Base-by-base conservation (phyloP, 106 monocot species). In the Dendrobium officinale region DNA sequence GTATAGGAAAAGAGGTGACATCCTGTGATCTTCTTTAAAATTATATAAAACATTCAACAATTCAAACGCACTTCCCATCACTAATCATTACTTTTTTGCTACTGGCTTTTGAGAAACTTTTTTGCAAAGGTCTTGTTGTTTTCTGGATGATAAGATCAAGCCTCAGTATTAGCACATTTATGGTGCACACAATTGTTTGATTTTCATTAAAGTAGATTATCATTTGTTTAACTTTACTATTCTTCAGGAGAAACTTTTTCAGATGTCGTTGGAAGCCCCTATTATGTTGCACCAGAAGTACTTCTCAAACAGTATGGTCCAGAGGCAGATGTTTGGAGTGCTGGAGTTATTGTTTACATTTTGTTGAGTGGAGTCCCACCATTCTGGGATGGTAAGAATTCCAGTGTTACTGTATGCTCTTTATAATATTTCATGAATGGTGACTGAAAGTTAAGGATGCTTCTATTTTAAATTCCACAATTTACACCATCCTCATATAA, bases 291-390 rank as follows among this genome's bases (percentile, higher is more conserved):
- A 40, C 78, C 78, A 7, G 78, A 78, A 78, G 78, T 78, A 4
- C 78, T 78, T 56, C 29, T 33, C 11, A 78, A 78, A 33, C 27
- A 59, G 17, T 78, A 78, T 59, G 78, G 78, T 20, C 54, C 54
- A 59, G 78, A 78, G 37, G 58, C 58, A 78, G 78, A 78, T 78
- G 58, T 78, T 44, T 78, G 78, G 78, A 78, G 78, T 58, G 78
- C 78, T 18, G 78, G 78, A 59, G 78, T 78, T 55, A 59, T 78
- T 78, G 31, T 78, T 33, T 78, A 56, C 55, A 78, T 78, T 44
- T 58, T 78, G 20, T 44, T 78, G 33, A 78, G 75, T 78, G 77
- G 77, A 7, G 77, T 78, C 9, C 77, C 77, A 54, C 77, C 77
- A 31, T 78, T 78, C 26, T 78, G 77, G 77, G 77, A 54, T 55